Percentiles rank a stretch among this genome's conserved stretches.
Conservation (phyloP, 1,284 basidiomycete species). For the Polyporus tsugae region DNA sequence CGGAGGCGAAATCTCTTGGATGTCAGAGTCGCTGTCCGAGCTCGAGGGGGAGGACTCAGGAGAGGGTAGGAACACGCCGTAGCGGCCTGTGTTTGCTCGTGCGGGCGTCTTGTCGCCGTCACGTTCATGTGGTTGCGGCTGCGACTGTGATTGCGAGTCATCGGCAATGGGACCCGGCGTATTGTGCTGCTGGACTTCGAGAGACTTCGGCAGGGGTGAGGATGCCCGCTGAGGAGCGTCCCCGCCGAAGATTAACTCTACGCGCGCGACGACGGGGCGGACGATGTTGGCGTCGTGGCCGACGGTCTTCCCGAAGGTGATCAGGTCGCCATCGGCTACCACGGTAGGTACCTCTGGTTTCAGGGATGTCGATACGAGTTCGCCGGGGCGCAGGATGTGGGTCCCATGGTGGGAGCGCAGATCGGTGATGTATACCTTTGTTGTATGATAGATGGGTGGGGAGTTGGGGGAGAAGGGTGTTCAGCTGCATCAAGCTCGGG, state of each 20-base stretch:
- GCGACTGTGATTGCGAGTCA: slow-evolving; percentile 20
- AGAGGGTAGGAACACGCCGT: slow-evolving; percentile 57
- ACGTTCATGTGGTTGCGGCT: slow-evolving; percentile 13
- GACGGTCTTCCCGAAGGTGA: slow-evolving; percentile 80
- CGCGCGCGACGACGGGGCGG: slow-evolving; percentile 62
- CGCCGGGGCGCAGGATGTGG: slow-evolving; percentile 58
- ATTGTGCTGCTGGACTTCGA: slow-evolving; percentile 5
- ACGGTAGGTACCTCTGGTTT: slow-evolving; percentile 54
- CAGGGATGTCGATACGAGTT: slow-evolving; percentile 52
- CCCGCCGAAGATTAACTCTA: slow-evolving; percentile 58
- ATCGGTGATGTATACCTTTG: slow-evolving; percentile 65
- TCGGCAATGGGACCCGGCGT: slow-evolving; percentile 13
- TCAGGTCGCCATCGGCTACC: slow-evolving; percentile 67
- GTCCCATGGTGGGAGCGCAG: slow-evolving; percentile 71
- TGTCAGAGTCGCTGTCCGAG: slow-evolving; percentile 59
- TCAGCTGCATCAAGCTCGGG: slow-evolving; percentile 18
- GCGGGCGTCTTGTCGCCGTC: slow-evolving; percentile 24
- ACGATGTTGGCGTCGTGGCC: slow-evolving; percentile 65
- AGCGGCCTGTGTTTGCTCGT: slow-evolving; percentile 51
- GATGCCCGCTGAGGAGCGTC: slow-evolving; percentile 26
- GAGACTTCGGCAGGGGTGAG: slow-evolving; percentile 27
- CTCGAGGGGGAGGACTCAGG: slow-evolving; percentile 48
- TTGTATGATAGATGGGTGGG: not conserved
- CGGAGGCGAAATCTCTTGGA: slow-evolving; percentile 53
- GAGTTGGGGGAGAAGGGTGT: slow-evolving; percentile 1